Conservation (phyloP, 192 early-diverging fungal species). For the Pilaira anomala region DNA sequence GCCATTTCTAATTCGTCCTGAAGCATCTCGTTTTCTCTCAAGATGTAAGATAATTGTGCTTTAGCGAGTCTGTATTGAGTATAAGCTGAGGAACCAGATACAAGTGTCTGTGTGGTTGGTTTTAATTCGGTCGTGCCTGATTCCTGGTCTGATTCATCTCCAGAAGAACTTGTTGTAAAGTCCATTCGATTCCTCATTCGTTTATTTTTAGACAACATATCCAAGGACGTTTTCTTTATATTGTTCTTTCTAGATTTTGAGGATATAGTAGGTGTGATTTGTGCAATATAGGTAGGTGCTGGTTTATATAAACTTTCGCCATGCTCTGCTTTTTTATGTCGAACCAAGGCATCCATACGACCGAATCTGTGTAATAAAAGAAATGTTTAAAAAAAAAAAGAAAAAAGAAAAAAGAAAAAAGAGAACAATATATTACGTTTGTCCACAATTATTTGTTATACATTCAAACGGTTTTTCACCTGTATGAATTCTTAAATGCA, state of each 20-base stretch:
- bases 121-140: background rate
- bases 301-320: background rate
- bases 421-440: no score
- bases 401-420: background rate
- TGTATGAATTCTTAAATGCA: constrained; percentile 58
- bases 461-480: constrained; percentile 60
- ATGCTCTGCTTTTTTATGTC: constrained; percentile 37
- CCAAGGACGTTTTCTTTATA: constrained; percentile 2
- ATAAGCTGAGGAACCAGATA: background rate
- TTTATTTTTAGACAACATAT: background rate
- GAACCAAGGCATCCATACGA: constrained; percentile 33
- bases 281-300: background rate
- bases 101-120: background rate
- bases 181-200: constrained; percentile 6
- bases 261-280: background rate
- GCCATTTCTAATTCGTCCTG: constrained; percentile 36
- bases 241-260: background rate
- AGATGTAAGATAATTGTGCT: constrained; percentile 41
- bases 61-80: constrained; percentile 38
- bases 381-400: background rate
- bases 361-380: constrained; percentile 35
- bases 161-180: constrained; percentile 1
- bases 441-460: constrained; percentile 18
- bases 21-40: constrained; percentile 45
- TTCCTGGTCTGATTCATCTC: background rate